Evolutionary conservation across 805 yeast genomes (phyloP), one percentile per base, ranked within the genome.

Genomic region (Candida tallmaniae): DNA sequence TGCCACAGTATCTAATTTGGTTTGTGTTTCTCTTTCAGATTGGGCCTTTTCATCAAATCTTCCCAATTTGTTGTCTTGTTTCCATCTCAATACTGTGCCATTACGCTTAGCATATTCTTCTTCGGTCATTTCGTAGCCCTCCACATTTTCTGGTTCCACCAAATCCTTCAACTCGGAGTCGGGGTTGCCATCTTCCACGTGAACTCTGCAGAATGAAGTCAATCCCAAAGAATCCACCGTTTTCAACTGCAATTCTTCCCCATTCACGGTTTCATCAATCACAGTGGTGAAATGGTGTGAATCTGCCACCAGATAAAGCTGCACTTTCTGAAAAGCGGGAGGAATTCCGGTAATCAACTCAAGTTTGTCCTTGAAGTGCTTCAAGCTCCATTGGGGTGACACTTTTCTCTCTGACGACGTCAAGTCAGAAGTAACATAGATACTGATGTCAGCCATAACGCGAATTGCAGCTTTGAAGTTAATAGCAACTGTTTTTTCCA

Each of bases 51-150:
- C 83, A 42, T 82, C 76, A 47, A 79, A 88, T 32, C 89, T 64
- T 0, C 97, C 96, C 17, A 86, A 59, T 38, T 74, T 58, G 42
- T 83, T 71, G 20, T 69, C 63, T 37, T 71, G 68, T 54, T 89
- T 90, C 95, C 96, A 89, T 36, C 70, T 72, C 36, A 80, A 67
- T 2, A 85, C 94, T 0, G 90, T 70, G 35, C 81, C 76, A 3
- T 57, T 34, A 39, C 83, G 67, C 30, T 62, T 62, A 20, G 70
- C 78, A 54, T 89, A 86, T 29, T 76, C 82, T 26, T 68, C 74
- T 23, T 78, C 80, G 2, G 75, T 60, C 52, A 84, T 56, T 3
- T 22, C 29, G 11, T 53, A 60, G n/a, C 46, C 62, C 1, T 53
- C 67, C 5, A 46, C 48, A 4, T 56, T 52, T 7, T 42, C 45